Evolutionary conservation across 2,329 filamentous ascomycete species (phyloP), one percentile per base, ranked within the genome.

Genomic region (Colletotrichum tofieldiae): DNA sequence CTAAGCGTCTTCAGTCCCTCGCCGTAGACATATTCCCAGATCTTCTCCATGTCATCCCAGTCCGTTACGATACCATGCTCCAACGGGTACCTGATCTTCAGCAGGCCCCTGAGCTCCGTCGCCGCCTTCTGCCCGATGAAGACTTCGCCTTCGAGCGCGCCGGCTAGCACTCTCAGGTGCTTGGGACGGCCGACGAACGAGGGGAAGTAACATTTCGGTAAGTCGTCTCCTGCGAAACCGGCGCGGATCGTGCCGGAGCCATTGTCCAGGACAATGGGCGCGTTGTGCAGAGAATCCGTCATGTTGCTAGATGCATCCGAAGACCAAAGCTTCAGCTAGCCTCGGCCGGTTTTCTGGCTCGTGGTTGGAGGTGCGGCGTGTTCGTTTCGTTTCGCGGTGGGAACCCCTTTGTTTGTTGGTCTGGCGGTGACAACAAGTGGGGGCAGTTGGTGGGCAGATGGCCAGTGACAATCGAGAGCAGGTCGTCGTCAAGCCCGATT

Each of bases 41-140:
- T 99, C 85, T 94, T 92, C 87, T 99, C 96, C 96, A 99, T 99
- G 81, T 99, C 96, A 81, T 98, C 96, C 96, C 96, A 99, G 83
- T 99, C 95, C 77, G 96, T 99, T 75, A 99, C 96, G 78, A 99
- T 97, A 77, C 96, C 96, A 82, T 99, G 96, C 85, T 98, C 96
- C 67, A 99, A 86, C 55, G 96, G 96, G 81, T 98, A 98, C 76
- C 92, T 90, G 78, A 99, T 98, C 89, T 98, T 99, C 77, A 99
- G 88, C 73, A 99, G 86, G 3, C 96, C 96, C 79, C 96, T 91
- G 79, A 98, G 88, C 80, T 98, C 95, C 77, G 95, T 93, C 72
- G 96, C 95, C 23, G 90, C 90, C 82, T 94, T 93, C 78, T 95
- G 93, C 63, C 96, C 96, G 81, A 99, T 98, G 83, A 99, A 99